A percentile compares a stretch with the other conserved stretches of the same genome.
These are phyloP conservation scores for Sphaerostilbella broomeana DNA, from an alignment of 2,329 filamentous ascomycete species.

Conservation along the genomic window DNA sequence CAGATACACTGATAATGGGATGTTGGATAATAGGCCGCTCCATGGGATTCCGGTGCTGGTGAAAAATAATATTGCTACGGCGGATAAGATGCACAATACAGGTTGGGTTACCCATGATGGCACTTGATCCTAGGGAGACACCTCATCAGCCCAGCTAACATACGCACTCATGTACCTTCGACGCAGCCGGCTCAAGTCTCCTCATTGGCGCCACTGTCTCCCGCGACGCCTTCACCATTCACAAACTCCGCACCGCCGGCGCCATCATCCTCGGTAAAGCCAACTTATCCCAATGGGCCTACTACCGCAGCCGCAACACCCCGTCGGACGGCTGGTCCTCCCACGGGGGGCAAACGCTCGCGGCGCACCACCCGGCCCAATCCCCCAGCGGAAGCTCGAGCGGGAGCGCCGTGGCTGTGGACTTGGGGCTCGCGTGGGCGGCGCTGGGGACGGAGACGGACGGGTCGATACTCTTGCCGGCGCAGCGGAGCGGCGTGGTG, in stretches of 20 bases:
- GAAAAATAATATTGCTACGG: conserved; percentile 60
- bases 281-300: conserved; percentile 58
- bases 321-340: conserved; percentile 58
- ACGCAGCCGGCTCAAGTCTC: conserved; percentile 47
- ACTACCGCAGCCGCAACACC: conserved; percentile 48
- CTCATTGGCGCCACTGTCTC: conserved; percentile 49
- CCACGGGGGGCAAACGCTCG: conserved; percentile 54
- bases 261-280: conserved; percentile 58
- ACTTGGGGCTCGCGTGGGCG: conserved; percentile 53
- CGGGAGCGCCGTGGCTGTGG: conserved; percentile 53
- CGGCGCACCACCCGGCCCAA: conserved; percentile 53
- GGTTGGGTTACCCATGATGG: conserved; percentile 14
- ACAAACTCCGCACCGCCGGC: conserved; percentile 52
- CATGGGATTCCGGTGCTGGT: conserved; percentile 59
- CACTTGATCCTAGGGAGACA: too few species aligned
- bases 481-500: conserved; percentile 49
- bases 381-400: conserved; percentile 56
- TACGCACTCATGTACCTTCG: background rate
- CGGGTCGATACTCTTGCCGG: conserved; percentile 53
- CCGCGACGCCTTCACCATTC: conserved; percentile 49
- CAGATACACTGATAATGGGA: too few species aligned
- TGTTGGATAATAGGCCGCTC: too few species aligned
- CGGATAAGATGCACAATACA: conserved; percentile 53
- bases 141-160: too few species aligned
- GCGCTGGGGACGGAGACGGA: conserved; percentile 50